These are phyloP conservation scores for Phytophthora chlamydospora DNA, from an alignment of 352 stramenopile species.

Conservation along the genomic window DNA sequence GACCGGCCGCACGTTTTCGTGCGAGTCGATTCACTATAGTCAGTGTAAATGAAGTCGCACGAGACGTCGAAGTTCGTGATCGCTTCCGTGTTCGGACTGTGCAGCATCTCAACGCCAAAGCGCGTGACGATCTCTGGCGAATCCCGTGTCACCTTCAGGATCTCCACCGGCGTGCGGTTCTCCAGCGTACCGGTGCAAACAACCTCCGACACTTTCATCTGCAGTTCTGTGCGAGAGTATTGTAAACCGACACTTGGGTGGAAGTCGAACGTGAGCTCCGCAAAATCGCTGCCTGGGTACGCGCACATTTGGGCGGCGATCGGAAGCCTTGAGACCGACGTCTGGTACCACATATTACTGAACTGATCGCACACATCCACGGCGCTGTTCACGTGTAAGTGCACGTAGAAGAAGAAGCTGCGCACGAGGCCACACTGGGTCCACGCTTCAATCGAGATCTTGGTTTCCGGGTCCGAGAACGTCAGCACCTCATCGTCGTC, in stretches of 20 bases:
- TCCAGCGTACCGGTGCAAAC: slow-evolving; percentile 44
- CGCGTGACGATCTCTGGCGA: slow-evolving; percentile 54
- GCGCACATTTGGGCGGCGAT: slow-evolving; percentile 46
- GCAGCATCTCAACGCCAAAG: slow-evolving; percentile 63
- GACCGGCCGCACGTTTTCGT: slow-evolving; percentile 46
- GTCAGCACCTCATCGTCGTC: slow-evolving; percentile 33
- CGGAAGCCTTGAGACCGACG: slow-evolving; percentile 32
- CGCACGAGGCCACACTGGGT: slow-evolving; percentile 54
- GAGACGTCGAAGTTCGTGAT: slow-evolving; percentile 51
- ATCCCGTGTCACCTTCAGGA: slow-evolving; percentile 40
- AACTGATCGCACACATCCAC: slow-evolving; percentile 57
- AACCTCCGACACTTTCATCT: slow-evolving; percentile 47
- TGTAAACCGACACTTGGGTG: slow-evolving; percentile 47
- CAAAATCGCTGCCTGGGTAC: slow-evolving; percentile 65
- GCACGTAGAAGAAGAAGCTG: slow-evolving; percentile 52
- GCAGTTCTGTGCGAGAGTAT: slow-evolving; percentile 38
- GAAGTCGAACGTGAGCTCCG: slow-evolving; percentile 70
- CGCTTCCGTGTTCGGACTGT: slow-evolving; percentile 36
- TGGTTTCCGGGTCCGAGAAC: slow-evolving; percentile 47
- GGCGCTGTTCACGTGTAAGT: slow-evolving; percentile 51
- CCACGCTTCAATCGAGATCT: slow-evolving; percentile 63
- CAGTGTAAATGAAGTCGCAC: slow-evolving; percentile 64
- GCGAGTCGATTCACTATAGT: slow-evolving; percentile 19
- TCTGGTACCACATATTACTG: slow-evolving; percentile 70
- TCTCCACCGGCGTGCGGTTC: slow-evolving; percentile 33